Percentiles rank a stretch among this genome's conserved stretches.
Conservation (phyloP, 306 rosid species). For the Citrullus amarus region DNA sequence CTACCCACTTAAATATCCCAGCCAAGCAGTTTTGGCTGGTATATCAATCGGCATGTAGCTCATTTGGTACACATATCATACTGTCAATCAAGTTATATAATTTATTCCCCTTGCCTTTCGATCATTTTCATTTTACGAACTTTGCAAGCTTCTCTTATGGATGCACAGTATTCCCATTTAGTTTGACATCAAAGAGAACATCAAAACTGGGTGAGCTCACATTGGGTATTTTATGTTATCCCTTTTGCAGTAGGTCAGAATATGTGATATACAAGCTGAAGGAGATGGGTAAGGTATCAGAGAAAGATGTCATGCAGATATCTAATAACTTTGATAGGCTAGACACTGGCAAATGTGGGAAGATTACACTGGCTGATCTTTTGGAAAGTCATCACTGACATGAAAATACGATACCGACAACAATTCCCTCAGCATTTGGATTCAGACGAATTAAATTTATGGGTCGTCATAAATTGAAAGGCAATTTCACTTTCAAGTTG, state of each 20-base stretch:
- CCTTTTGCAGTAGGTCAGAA: conserved; percentile 67
- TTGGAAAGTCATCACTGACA: conserved; percentile 28
- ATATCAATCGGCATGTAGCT: not conserved
- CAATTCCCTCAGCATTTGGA: not conserved
- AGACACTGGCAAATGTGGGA: conserved; percentile 70
- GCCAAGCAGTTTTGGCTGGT: not conserved
- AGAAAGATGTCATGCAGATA: conserved; percentile 70
- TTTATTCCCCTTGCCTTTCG: not conserved
- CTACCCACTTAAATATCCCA: not conserved
- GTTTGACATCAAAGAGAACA: not conserved
- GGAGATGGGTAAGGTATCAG: conserved; percentile 81
- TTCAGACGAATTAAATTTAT: not conserved
- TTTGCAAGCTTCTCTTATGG: not conserved
- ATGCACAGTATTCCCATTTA: not conserved
- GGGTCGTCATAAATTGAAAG: not conserved
- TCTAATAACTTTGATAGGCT: conserved; percentile 68
- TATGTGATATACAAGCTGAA: conserved; percentile 90
- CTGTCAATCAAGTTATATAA: not conserved
- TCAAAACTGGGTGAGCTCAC: not conserved
- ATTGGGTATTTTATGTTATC: not conserved
- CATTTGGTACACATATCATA: not conserved
- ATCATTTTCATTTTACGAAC: not conserved
- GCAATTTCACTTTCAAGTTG: not conserved
- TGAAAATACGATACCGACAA: not conserved
- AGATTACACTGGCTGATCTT: conserved; percentile 76